Conservation (phyloP, 306 rosid species). For the Trifolium dubium region DNA sequence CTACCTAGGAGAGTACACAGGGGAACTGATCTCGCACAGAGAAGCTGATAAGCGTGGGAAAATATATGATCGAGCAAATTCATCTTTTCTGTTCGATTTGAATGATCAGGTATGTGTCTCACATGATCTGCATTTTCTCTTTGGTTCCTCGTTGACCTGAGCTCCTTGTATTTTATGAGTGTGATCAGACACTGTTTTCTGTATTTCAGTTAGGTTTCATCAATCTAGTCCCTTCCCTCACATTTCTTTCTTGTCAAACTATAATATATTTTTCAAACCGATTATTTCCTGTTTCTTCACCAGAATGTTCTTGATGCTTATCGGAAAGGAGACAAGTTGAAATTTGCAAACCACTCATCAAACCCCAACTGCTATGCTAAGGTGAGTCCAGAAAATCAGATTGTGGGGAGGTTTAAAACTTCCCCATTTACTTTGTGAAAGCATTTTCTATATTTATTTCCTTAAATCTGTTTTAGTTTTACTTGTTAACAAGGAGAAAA, state of each 20-base stretch:
- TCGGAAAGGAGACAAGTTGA: conserved; percentile 97
- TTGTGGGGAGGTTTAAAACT: conserved; percentile 23
- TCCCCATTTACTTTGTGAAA: neutral
- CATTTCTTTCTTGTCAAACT: conserved; percentile 28
- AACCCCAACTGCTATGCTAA: conserved; percentile 95
- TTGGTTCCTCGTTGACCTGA: conserved; percentile 7
- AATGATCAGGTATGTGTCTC: conserved; percentile 86
- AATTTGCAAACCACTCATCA: conserved; percentile 96
- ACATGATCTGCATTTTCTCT: conserved; percentile 24
- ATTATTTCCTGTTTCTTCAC: conserved; percentile 48
- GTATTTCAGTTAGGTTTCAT: conserved; percentile 20
- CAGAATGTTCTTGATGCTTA: conserved; percentile 98
- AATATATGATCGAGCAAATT: conserved; percentile 96
- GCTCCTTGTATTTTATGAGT: conserved; percentile 15
- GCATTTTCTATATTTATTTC: neutral
- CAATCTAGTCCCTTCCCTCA: conserved; percentile 20
- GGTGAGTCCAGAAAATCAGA: conserved; percentile 51
- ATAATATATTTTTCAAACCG: conserved; percentile 24
- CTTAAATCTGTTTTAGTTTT: neutral
- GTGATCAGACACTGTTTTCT: conserved; percentile 32
- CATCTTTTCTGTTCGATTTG: conserved; percentile 96
- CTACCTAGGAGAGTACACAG: conserved; percentile 96
- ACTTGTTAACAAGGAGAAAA: neutral
- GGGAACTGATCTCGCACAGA: conserved; percentile 91
- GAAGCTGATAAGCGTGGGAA: conserved; percentile 99